These are phyloP conservation scores for Acer campestre DNA, from an alignment of 345 rosid genomes.

Conservation along the genomic window DNA sequence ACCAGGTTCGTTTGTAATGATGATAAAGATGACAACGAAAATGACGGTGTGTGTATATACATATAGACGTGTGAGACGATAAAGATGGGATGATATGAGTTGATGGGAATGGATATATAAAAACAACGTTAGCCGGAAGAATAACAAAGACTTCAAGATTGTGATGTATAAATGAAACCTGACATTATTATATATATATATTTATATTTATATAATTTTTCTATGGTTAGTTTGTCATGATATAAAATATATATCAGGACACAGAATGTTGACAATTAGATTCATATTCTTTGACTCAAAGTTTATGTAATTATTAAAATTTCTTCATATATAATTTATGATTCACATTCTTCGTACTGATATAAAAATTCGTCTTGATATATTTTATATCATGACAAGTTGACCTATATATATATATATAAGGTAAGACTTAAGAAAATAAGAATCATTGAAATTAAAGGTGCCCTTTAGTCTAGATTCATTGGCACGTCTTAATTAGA, in stretches of 20 bases:
- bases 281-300: no score
- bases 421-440: conserved; percentile 19
- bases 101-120: conserved; percentile 20
- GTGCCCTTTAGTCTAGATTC: conserved; percentile 39
- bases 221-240: no score
- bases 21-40: background rate
- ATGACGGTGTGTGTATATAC: background rate
- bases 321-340: no score
- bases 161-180: background rate
- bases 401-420: no score
- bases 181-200: background rate
- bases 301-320: no score
- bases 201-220: no score
- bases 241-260: no score
- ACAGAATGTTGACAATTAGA: no score
- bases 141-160: background rate
- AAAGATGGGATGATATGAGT: background rate
- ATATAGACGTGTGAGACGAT: background rate
- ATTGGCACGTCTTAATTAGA: conserved; percentile 30
- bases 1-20: background rate
- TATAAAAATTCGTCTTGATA: no score
- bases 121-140: background rate
- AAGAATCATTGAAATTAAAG: conserved; percentile 7
- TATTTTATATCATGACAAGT: no score
- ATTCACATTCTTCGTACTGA: no score